Conservation (phyloP, 208 protist species). For the Wallacemonas sp. region DNA sequence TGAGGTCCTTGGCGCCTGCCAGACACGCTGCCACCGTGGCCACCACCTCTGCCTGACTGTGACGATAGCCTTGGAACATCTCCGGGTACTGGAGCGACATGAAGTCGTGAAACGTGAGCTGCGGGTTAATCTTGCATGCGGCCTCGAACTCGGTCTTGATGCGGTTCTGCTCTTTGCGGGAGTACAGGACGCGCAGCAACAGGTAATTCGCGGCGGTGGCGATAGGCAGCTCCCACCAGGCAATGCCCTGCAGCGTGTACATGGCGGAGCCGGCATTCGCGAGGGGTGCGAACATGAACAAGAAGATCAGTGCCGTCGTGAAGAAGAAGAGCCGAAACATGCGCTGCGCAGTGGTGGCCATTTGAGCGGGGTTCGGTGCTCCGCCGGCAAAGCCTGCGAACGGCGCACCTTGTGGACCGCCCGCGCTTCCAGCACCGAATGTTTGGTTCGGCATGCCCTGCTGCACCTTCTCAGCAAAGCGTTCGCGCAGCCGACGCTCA, state of each 20-base stretch:
- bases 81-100: constrained; percentile 63
- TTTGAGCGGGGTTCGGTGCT: background rate
- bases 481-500: constrained; percentile 67
- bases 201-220: constrained; percentile 57
- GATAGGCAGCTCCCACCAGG: constrained; percentile 79
- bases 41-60: constrained; percentile 63
- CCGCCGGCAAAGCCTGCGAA: constrained; percentile 12
- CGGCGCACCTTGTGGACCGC: background rate
- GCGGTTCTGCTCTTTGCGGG: constrained; percentile 53
- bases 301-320: constrained; percentile 39
- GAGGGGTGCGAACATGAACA: constrained; percentile 48
- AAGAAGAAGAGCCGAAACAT: constrained; percentile 70
- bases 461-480: constrained; percentile 76
- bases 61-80: constrained; percentile 78
- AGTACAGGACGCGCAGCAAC: constrained; percentile 60
- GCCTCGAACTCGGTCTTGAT: constrained; percentile 77
- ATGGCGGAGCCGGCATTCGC: constrained; percentile 51
- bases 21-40: constrained; percentile 73
- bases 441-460: constrained; percentile 35
- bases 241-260: constrained; percentile 62
- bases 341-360: constrained; percentile 6
- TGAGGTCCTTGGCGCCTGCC: constrained; percentile 45
- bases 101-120: constrained; percentile 78
- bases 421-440: constrained; percentile 6
- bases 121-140: constrained; percentile 38